Evolutionary conservation across 2,329 filamentous ascomycete species (phyloP), one percentile per base, ranked within the genome.

Genomic region (Verticillium alfalfae): DNA sequence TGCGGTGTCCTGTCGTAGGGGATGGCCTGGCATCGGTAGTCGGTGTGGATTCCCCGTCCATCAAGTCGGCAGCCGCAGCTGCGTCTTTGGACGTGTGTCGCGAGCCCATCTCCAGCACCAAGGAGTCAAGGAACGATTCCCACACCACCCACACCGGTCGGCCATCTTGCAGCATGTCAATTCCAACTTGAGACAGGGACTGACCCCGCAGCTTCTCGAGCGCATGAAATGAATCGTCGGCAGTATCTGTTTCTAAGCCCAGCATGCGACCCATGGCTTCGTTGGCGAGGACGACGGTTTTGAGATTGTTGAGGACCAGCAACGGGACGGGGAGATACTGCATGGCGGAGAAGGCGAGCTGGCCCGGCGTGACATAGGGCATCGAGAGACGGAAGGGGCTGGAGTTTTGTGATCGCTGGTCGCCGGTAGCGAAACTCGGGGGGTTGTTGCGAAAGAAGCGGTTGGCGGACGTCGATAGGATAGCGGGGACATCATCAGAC

Each of bases 241-340:
- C 67, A 34, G 73, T 71, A 16, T 79, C 77, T 2, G 70, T 65
- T 34, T 85, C 78, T 57, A 90, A 78, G 4, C 86, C 88, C 26
- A 93, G 75, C 68, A 93, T 75, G 60, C 85, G 81, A 1, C 86
- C 88, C 84, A 92, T 88, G 22, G 90, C 87, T 67, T 92, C 88
- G 67, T 93, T 93, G 37, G 89, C 90, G 49, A 93, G 73, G 1
- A 90, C 81, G 3, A 93, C 83, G 0, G 87, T 90, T 73, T 92
- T 93, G 36, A 84, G 69, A 39, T 81, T 84, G 58, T 88, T 88
- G 39, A 93, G 76, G 1, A 93, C 85, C 39, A 93, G 72, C 5
- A 91, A 72, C 0, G 90, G 90, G 56, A 91, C 85, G 0, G 90
- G 91, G 5, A 93, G 78, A 69, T 90, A 92, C 69, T 91, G 88